Evolutionary conservation across 2,329 filamentous ascomycete genomes (phyloP).

Genomic region (Lithohypha guttulata): DNA sequence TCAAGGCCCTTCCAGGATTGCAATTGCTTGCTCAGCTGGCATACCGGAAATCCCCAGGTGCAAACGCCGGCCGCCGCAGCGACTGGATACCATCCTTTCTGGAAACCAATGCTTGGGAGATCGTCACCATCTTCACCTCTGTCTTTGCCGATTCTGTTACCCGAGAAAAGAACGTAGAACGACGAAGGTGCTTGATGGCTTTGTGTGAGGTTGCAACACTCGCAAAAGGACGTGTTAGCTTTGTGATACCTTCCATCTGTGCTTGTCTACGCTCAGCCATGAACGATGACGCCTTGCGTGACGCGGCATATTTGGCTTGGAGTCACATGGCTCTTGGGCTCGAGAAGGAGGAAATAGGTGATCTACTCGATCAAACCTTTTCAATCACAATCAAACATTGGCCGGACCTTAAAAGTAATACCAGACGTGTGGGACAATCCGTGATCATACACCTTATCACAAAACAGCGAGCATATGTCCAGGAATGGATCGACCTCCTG

Average conservation of each 20-base stretch:
- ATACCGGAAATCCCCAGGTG: constrained; percentile 33
- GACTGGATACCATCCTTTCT: constrained; percentile 64
- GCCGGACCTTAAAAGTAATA: constrained; percentile 51
- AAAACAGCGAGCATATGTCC: constrained; percentile 50
- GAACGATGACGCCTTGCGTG: constrained; percentile 60
- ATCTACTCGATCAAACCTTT: constrained; percentile 78
- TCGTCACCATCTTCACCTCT: constrained; percentile 74
- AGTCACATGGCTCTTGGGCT: constrained; percentile 63
- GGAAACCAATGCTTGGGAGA: constrained; percentile 70
- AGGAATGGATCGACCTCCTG: constrained; percentile 59
- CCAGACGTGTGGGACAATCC: constrained; percentile 48
- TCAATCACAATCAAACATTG: constrained; percentile 78
- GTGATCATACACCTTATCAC: constrained; percentile 56
- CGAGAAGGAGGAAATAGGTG: constrained; percentile 65
- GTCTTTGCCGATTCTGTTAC: constrained; percentile 58
- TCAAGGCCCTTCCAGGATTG: constrained; percentile 49
- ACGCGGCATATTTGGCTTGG: constrained; percentile 77
- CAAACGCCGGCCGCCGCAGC: constrained; percentile 35
- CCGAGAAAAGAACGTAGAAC: constrained; percentile 53
- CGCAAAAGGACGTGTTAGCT: constrained; percentile 60
- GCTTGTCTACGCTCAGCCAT: constrained; percentile 85
- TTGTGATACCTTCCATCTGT: constrained; percentile 77
- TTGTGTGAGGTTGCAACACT: constrained; percentile 64
- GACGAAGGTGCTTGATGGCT: constrained; percentile 67
- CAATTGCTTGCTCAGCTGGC: constrained; percentile 41